Evolutionary conservation across 2,329 filamentous ascomycete genomes (phyloP), one percentile per base, ranked within the genome.

Genomic region (Fusarium solani-melongenae): DNA sequence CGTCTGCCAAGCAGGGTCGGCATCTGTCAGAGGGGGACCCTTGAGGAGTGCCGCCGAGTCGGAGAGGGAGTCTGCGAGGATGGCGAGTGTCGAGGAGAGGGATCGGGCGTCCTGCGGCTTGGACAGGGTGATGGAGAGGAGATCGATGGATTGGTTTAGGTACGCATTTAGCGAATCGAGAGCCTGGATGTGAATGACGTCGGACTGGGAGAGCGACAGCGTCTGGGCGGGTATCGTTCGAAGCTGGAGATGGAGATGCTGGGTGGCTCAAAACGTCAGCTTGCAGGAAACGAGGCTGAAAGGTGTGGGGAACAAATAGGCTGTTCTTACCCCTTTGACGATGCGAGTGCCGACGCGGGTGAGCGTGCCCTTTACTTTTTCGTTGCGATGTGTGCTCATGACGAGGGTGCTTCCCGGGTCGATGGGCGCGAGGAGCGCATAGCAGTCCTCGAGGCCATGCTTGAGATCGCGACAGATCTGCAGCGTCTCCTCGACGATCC

Each of bases 271-370:
- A 39, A 27, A 36, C 41, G 46, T 65, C 39, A 64, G 64, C 49
- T 46, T 70, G 63, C 66, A 56, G 27, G 31, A 38, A 62, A 72
- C 64, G 51, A 60, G 8, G 29, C 41, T 36, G 38, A 33, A 11
- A 38, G 70, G 67, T 39, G 29, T 58, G 58, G 29, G 34, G 20
- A n/a, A 29, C 33, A 24, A 14, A 31, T 34, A 49, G 31, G 24
- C 46, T 51, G 27, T 53, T 31, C 92, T 77, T 86, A 95, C 94
- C 74, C 95, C 96, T 82, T 97, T 98, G 72, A 97, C 92, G 72
- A 99, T 92, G 60, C 93, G 91, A n/a, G 94, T 94, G 41, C 96
- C 96, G 38, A 97, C 91, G 62, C 96, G 91, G 1, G 96, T 98
- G 69, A 98, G 90, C 77, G 94, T 94, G 20, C 96, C 96, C 82